Evolutionary conservation across 2,329 filamentous ascomycete genomes (phyloP), one percentile per base, ranked within the genome.

Genomic region (Hypoxylon sp.): DNA sequence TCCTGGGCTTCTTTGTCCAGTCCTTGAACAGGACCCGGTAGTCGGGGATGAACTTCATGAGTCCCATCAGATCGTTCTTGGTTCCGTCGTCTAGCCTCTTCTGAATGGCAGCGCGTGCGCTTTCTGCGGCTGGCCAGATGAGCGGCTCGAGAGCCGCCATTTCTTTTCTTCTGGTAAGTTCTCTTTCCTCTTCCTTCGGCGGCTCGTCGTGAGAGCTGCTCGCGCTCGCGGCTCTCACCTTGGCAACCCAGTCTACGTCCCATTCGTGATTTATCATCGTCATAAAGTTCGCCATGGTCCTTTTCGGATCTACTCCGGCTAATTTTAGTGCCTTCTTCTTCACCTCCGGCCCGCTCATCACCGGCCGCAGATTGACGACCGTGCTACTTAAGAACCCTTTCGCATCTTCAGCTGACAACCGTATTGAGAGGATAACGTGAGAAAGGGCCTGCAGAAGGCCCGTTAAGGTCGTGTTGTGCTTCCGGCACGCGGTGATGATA

Each of bases 31-130:
- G 41, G 5, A 30, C 10, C 2, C 67, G 55, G 61, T 52, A 71
- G 55, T 73, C 67, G 6, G 25, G 19, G 10, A 73, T 50, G 19
- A 70, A 68, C 70, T 76, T 76, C 68, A 78, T 74, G n/a, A 78
- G 30, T 6, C 78, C 77, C 13, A 78, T 66, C 25, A 75, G 4
- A 68, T 80, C 78, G 67, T 80, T 79, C 45, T 67, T 74, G 43
- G 76, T 67, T 14, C 75, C 75, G 0, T 55, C 28, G 13, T 75
- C 67, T 19, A 79, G 59, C 46, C 74, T 76, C 14, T 45, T 53
- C 25, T 68, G 63, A 36, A 80, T 74, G 55, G 78, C 75, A 21
- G 34, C 68, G 43, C 77, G 74, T 17, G 72, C 75, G 3, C 60
- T 68, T 50, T 73, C 70, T 28, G 78, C 75, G 0, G 68, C 49